A percentile compares a stretch with the other conserved stretches of the same genome.
These are phyloP conservation scores for Tricholoma hemisulphureum DNA, from an alignment of 768 basidiomycete genomes.

Conservation along the genomic window DNA sequence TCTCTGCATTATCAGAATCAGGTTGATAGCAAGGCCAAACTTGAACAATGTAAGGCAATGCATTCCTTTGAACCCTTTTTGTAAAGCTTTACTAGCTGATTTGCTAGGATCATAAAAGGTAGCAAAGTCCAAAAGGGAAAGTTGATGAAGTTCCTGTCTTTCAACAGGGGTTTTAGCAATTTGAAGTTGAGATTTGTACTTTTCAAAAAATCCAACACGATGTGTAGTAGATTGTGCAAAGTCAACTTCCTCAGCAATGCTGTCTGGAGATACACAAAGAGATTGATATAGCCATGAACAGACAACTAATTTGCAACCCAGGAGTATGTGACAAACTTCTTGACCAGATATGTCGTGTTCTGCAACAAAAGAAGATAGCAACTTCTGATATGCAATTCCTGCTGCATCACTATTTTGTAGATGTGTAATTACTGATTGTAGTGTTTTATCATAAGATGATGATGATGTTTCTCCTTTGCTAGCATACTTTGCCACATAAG, in stretches of 20 bases:
- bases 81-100: slow-evolving; percentile 2
- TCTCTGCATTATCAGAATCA: neutral
- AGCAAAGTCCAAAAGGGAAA: neutral
- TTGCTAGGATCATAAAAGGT: neutral
- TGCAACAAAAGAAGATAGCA: slow-evolving; percentile 10
- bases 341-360: slow-evolving; percentile 9
- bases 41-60: neutral
- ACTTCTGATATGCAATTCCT: slow-evolving; percentile 9
- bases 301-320: slow-evolving; percentile 5
- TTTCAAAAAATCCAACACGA: neutral
- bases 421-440: slow-evolving; percentile 6
- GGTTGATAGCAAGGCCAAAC: slow-evolving; percentile 4
- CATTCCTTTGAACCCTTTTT: neutral
- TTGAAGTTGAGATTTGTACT: neutral
- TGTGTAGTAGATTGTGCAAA: neutral
- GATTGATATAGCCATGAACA: neutral
- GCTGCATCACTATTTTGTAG: slow-evolving; percentile 7
- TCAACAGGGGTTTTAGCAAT: neutral
- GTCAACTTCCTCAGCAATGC: neutral
- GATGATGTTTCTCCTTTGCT: slow-evolving; percentile 9
- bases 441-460: neutral
- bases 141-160: neutral
- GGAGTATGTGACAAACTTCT: slow-evolving; percentile 8
- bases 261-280: slow-evolving; percentile 8
- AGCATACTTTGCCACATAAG: slow-evolving; percentile 11